A percentile compares a stretch with the other conserved stretches of the same genome.
Evolutionary conservation across 1,139 yeast species (phyloP).

Genomic region (Yamadazyma aaseri): DNA sequence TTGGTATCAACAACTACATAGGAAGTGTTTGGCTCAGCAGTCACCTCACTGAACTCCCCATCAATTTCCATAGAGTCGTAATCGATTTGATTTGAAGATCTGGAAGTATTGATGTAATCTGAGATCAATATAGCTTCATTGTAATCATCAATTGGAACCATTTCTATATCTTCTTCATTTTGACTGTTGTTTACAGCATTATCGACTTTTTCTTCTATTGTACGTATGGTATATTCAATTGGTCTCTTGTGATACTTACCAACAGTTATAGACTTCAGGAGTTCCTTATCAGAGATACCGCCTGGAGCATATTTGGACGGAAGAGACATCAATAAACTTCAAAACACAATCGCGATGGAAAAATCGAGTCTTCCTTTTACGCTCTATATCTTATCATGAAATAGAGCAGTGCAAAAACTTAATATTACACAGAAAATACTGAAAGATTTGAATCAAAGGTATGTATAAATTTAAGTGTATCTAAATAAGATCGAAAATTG

Average conservation of each 20-base stretch:
- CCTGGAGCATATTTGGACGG: constrained; percentile 48
- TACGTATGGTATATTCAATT: constrained; percentile 25
- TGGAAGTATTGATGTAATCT: constrained; percentile 31
- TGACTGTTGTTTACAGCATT: constrained; percentile 21
- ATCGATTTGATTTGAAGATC: constrained; percentile 13
- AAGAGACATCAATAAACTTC: constrained; percentile 19
- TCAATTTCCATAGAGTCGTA: constrained; percentile 21
- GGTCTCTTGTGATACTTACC: constrained; percentile 24
- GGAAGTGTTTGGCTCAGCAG: constrained; percentile 26
- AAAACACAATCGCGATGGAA: too few relatives aligned
- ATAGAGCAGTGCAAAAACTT: too few relatives aligned
- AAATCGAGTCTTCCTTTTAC: too few relatives aligned
- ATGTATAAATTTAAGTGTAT: too few relatives aligned
- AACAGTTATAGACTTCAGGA: constrained; percentile 30
- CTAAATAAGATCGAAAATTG: too few relatives aligned
- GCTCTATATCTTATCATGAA: too few relatives aligned
- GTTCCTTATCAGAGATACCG: constrained; percentile 35
- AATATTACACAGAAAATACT: too few relatives aligned
- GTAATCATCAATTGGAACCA: constrained; percentile 51
- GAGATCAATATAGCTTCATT: constrained; percentile 47
- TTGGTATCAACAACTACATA: constrained; percentile 73
- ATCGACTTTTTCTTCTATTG: constrained; percentile 34
- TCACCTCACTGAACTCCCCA: constrained; percentile 13
- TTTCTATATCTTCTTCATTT: constrained; percentile 44
- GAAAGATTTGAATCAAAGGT: too few relatives aligned